Conservation (phyloP, 2,329 filamentous ascomycete genomes). For the Bisporella sp. region DNA sequence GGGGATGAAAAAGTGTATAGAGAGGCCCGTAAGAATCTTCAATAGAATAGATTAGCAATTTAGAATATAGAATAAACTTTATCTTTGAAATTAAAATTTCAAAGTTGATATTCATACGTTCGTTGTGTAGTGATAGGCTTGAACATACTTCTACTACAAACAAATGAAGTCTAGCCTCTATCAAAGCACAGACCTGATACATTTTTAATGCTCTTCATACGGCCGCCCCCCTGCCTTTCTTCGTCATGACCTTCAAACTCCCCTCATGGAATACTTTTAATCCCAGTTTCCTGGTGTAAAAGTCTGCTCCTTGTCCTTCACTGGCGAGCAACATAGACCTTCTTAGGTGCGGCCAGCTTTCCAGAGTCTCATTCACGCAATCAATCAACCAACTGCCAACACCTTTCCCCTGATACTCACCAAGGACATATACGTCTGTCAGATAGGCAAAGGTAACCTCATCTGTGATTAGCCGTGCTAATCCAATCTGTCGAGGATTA, state of each 20-base stretch:
- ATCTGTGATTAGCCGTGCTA: conserved; percentile 62
- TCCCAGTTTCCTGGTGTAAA: conserved; percentile 21
- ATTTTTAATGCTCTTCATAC: too few species aligned
- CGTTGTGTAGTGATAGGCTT: too few species aligned
- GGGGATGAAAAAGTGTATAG: too few species aligned
- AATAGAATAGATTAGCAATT: too few species aligned
- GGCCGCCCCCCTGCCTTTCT: background rate
- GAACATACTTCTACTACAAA: too few species aligned
- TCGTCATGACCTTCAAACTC: background rate
- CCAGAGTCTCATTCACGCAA: conserved; percentile 49
- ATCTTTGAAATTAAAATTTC: too few species aligned
- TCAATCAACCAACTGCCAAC: conserved; percentile 59
- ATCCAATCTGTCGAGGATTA: conserved; percentile 40
- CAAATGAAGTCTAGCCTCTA: too few species aligned
- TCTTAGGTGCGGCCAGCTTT: conserved; percentile 52
- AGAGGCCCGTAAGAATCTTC: too few species aligned
- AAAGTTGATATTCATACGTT: too few species aligned
- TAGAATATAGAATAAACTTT: too few species aligned
- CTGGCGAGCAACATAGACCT: conserved; percentile 48
- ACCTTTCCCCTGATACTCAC: conserved; percentile 52
- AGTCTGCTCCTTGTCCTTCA: conserved; percentile 3
- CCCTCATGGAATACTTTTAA: conserved; percentile 13
- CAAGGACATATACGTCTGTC: conserved; percentile 60
- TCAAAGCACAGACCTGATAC: too few species aligned
- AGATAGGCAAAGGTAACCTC: conserved; percentile 61